Percentiles rank a stretch among this genome's conserved stretches.
Evolutionary conservation across 1,284 basidiomycete genomes (phyloP).

Genomic region (Puccinia horiana): DNA sequence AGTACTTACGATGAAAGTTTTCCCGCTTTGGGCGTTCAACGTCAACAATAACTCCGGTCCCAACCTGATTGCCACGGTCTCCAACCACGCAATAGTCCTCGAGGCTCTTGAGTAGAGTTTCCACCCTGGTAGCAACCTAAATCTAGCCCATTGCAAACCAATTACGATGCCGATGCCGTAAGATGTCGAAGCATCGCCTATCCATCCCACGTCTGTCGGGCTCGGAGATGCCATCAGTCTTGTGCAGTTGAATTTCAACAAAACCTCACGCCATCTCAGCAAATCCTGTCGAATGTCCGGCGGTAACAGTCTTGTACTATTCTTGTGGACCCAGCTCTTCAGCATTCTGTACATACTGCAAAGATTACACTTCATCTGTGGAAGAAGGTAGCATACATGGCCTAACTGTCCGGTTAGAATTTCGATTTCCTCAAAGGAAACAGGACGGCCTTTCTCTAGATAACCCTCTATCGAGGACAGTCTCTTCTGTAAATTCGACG

Average conservation of each 20-base stretch:
- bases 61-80: too few relatives aligned
- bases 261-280: not conserved
- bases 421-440: not conserved
- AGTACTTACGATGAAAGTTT: too few relatives aligned
- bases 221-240: not conserved
- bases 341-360: not conserved
- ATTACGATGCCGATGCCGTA: not conserved
- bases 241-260: not conserved
- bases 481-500: not conserved
- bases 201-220: not conserved
- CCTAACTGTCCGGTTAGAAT: not conserved
- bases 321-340: not conserved
- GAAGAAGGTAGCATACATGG: too few relatives aligned
- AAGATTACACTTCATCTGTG: slow-evolving; percentile 8
- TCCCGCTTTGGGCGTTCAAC: too few relatives aligned
- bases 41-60: too few relatives aligned
- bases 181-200: slow-evolving; percentile 10
- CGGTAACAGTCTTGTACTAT: not conserved
- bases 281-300: not conserved
- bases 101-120: too few relatives aligned
- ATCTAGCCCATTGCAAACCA: not conserved
- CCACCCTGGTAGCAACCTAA: too few relatives aligned
- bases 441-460: too few relatives aligned
- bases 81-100: too few relatives aligned
- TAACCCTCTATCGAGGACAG: not conserved